A percentile compares a stretch with the other conserved stretches of the same genome.
These are phyloP conservation scores for Knoxdaviesia capensis DNA, from an alignment of 2,329 filamentous ascomycete species.

Conservation along the genomic window DNA sequence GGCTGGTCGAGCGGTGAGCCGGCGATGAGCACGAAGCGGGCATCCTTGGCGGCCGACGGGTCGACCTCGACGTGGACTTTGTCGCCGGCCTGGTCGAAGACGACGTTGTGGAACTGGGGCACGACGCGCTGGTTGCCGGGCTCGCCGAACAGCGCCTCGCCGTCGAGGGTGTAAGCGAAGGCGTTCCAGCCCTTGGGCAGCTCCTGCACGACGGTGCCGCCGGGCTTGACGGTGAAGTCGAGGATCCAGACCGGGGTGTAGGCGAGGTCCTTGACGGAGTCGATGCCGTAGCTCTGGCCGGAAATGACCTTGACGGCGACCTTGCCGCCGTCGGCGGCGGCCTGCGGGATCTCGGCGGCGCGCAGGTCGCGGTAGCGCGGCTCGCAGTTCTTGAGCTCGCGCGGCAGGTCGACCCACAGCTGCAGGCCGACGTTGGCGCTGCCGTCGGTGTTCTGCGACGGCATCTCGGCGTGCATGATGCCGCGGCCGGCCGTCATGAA, in stretches of 20 bases:
- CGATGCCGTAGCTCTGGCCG: constrained; percentile 63
- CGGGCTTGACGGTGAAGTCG: constrained; percentile 62
- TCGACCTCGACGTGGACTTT: constrained; percentile 51
- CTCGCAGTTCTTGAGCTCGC: constrained; percentile 67
- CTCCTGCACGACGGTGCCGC: constrained; percentile 54
- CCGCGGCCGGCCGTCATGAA: constrained; percentile 93
- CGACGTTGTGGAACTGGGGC: constrained; percentile 65
- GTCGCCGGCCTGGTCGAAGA: constrained; percentile 68
- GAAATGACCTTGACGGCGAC: constrained; percentile 81
- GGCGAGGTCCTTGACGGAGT: constrained; percentile 73
- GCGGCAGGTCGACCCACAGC: constrained; percentile 84
- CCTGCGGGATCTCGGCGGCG: constrained; percentile 58
- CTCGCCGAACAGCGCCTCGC: constrained; percentile 42
- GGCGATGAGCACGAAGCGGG: constrained; percentile 50
- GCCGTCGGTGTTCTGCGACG: constrained; percentile 55
- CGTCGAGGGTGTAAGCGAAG: constrained; percentile 72
- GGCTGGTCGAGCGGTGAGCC: constrained; percentile 64
- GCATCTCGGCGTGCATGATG: constrained; percentile 95
- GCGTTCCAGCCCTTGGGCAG: constrained; percentile 72
- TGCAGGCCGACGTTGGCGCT: constrained; percentile 71
- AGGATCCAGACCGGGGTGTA: constrained; percentile 97
- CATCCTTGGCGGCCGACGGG: constrained; percentile 36
- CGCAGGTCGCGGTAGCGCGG: constrained; percentile 78
- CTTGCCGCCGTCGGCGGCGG: constrained; percentile 48
- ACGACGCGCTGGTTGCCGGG: constrained; percentile 31